A percentile compares a stretch with the other conserved stretches of the same genome.
Evolutionary conservation across 371 early-diverging fungal species (phyloP).

Genomic region (Syncephalastrum contaminatum): DNA sequence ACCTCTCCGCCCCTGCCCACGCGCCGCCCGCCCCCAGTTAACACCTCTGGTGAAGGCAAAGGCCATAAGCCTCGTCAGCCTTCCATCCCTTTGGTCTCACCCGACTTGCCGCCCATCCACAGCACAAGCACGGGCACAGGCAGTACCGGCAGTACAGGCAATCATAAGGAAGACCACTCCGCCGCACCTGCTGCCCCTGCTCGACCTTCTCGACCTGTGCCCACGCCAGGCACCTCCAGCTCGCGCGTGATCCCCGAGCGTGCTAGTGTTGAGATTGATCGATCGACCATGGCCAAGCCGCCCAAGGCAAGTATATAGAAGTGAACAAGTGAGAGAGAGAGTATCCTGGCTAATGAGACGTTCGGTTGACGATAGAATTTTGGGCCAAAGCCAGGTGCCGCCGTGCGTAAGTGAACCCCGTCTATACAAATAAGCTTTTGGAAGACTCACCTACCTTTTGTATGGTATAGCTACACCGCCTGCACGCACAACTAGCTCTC

Average conservation of each 20-base stretch:
- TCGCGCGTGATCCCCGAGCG: slow-evolving; percentile 7
- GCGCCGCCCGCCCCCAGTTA: slow-evolving; percentile 16
- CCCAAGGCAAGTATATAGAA: slow-evolving; percentile 22
- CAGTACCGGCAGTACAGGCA: too few species aligned
- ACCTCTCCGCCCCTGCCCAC: slow-evolving; percentile 32
- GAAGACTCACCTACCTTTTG: neutral
- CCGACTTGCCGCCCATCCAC: slow-evolving; percentile 45
- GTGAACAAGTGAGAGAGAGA: neutral
- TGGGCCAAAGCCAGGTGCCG: slow-evolving; percentile 3
- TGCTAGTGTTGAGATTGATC: slow-evolving; percentile 1
- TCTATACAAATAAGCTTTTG: neutral
- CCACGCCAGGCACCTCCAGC: slow-evolving; percentile 26
- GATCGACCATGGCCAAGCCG: slow-evolving; percentile 34
- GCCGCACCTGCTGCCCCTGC: slow-evolving; percentile 17
- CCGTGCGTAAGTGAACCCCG: slow-evolving; percentile 2
- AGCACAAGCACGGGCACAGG: slow-evolving; percentile 4
- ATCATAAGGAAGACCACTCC: neutral
- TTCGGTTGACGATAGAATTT: slow-evolving; percentile 2
- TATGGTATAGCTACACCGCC: slow-evolving; percentile 16
- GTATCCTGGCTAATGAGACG: slow-evolving; percentile 4
- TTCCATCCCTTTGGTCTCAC: slow-evolving; percentile 36
- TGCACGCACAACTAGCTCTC: slow-evolving; percentile 12
- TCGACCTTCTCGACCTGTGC: slow-evolving; percentile 35
- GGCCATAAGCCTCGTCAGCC: slow-evolving; percentile 24
- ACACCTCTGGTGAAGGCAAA: slow-evolving; percentile 1